These are phyloP conservation scores for Ceratocystis variospora DNA, from an alignment of 2,329 filamentous ascomycete genomes.

Conservation along the genomic window DNA sequence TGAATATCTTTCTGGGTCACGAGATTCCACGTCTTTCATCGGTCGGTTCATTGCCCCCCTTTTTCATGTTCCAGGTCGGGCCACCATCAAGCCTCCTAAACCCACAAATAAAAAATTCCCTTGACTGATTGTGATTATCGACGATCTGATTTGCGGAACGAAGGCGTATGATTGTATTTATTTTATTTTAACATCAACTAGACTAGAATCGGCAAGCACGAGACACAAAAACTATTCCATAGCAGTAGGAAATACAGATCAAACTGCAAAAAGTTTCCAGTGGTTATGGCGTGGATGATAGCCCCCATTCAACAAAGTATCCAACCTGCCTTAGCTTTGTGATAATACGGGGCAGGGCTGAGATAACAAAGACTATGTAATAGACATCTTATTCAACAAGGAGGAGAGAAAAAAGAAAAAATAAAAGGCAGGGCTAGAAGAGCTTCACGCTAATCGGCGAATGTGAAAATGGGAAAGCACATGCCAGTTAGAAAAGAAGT, in stretches of 20 bases:
- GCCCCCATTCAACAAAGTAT: neutral
- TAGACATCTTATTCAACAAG: neutral
- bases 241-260: neutral
- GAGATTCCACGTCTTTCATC: neutral
- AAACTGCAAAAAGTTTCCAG: too few relatives aligned
- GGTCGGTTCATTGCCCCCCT: neutral
- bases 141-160: conserved; percentile 1
- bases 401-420: neutral
- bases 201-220: neutral
- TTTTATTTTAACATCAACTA: neutral
- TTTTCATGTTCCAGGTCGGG: conserved; percentile 3
- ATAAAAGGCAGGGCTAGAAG: neutral
- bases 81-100: conserved; percentile 1
- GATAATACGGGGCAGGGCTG: conserved; percentile 1
- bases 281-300: neutral
- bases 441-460: conserved; percentile 5
- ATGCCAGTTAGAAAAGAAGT: conserved; percentile 11
- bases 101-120: conserved; percentile 9
- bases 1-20: neutral
- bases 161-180: neutral
- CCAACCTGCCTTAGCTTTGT: neutral
- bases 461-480: conserved; percentile 13
- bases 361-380: neutral
- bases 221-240: neutral
- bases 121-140: conserved; percentile 9